Base-by-base conservation (phyloP, 2,329 filamentous ascomycete species). In the Arthroderma uncinatum region DNA sequence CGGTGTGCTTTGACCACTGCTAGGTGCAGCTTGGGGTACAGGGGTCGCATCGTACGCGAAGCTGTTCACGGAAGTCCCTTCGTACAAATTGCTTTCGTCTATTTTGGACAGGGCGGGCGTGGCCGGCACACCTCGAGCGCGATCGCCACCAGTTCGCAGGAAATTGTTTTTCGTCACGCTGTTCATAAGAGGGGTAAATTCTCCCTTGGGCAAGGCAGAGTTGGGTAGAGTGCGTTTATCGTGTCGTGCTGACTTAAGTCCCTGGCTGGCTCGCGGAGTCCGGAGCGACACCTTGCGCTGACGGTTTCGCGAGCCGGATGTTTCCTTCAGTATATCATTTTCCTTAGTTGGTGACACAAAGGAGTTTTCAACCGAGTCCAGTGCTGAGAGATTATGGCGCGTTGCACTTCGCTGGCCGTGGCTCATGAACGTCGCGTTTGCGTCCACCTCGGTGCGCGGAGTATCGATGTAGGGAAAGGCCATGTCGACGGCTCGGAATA, bases 171-270 rank as follows among this genome's bases (percentile, higher is more conserved):
- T 76, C 78, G 91, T 78, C 75, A 79, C 67, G 64, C 82, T 85
- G 72, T 95, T 95, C 68, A 98, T 82, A 64, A 98, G 76, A 0
- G 94, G 93, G 0, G 93, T 98, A 70, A 98, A 98, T 66, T 98
- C 94, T 64, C 84, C 85, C 62, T 76, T 79, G 10, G 66, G 65
- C 4, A 70, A 67, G 14, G 75, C 77, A 61, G 80, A 79, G 37
- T 78, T 76, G 21, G 85, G 86, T 21, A 89, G 77, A 65, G 89
- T 93, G 65, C 82, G 82, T 63, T 83, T 80, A 70, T 87, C 82
- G 60, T 81, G 80, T 62, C 68, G 68, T 7, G 66, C 64, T 14
- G 67, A 65, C 61, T 66, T 71, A 5, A 66, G 62, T 53, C 67
- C 83, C 16, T 84, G 82, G 62, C 87, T 84, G 47, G 81, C 80